These are phyloP conservation scores for Dactylellina parvicollis DNA, from an alignment of 2,329 filamentous ascomycete species.

Conservation along the genomic window DNA sequence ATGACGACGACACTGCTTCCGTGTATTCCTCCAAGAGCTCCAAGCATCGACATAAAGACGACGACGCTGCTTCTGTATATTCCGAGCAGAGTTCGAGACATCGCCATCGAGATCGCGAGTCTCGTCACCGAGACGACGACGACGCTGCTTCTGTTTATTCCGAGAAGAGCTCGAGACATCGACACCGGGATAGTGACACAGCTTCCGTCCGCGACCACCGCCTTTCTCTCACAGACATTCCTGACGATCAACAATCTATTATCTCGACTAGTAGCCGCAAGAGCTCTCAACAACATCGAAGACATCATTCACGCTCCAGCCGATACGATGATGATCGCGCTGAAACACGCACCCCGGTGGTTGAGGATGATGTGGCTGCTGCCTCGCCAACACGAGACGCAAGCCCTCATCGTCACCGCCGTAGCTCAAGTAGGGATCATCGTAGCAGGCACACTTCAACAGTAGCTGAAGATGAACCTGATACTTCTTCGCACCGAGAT, in stretches of 20 bases:
- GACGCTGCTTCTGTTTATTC: slow-evolving; percentile 26
- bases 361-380: slow-evolving; percentile 40
- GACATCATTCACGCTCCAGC: slow-evolving; percentile 44
- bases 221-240: slow-evolving; percentile 39
- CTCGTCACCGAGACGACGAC: background rate
- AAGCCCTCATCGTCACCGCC: slow-evolving; percentile 47
- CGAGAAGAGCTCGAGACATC: slow-evolving; percentile 35
- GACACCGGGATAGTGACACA: slow-evolving; percentile 35
- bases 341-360: slow-evolving; percentile 22
- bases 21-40: slow-evolving; percentile 1
- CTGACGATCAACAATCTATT: slow-evolving; percentile 42
- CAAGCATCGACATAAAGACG: background rate
- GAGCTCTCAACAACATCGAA: slow-evolving; percentile 45
- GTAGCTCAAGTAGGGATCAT: slow-evolving; percentile 51
- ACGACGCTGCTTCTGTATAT: background rate
- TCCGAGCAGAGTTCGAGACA: background rate
- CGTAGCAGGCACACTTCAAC: slow-evolving; percentile 53
- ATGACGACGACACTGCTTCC: slow-evolving; percentile 20
- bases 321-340: slow-evolving; percentile 41
- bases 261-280: slow-evolving; percentile 38
- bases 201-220: slow-evolving; percentile 33
- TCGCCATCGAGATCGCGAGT: slow-evolving; percentile 15
- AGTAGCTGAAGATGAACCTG: slow-evolving; percentile 52
- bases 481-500: slow-evolving; percentile 45
- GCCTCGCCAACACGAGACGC: slow-evolving; percentile 49